Evolutionary conservation across 495 filamentous ascomycete species (phyloP), one percentile per base, ranked within the genome.

Genomic region (Viridothelium virens): DNA sequence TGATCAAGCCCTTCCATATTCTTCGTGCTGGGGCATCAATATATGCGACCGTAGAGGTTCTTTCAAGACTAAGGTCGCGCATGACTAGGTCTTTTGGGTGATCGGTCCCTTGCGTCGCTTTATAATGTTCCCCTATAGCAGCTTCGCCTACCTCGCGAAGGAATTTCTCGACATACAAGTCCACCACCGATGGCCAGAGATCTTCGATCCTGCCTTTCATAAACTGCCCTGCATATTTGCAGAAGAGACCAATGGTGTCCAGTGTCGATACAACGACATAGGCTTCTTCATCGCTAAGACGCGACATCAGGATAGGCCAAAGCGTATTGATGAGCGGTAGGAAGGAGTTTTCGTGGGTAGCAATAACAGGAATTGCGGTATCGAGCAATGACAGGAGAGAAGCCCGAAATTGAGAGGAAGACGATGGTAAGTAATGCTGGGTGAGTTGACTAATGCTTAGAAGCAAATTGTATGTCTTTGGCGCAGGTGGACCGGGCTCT

Each of bases 281-380:
- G 0, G 83, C 80, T 74, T 96, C 91, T 36, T 83, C 76, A 72
- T 95, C 89, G 67, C 89, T 82, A 5, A 97, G 80, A 41, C 90
- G 82, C 3, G 83, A 76, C 0, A 89, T 76, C 10, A 96, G 78
- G 4, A 90, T 84, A 0, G 92, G 91, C 91, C 92, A 98, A 34
- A 97, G 77, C 3, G 89, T 89, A 73, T 96, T 91, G 59, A 97
- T 86, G 2, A 97, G 80, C 0, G 94, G 94, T 1, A 98, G 80
- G 73, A 96, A 96, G 12, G 84, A 85, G 61, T 89, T 84, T 72
- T 95, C 88, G 70, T 94, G 86, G 0, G 81, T 79, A 1, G 87
- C 83, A 2, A 97, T 82, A 2, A 86, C 80, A 0, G 87, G 85
- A 11, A 86, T 79, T 9, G 89, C 84, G 3, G 86, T 87, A 31